Percentiles rank a stretch among this genome's conserved stretches.
Conservation (phyloP, 2,329 filamentous ascomycete genomes). For the Trichoderma asperellum region DNA sequence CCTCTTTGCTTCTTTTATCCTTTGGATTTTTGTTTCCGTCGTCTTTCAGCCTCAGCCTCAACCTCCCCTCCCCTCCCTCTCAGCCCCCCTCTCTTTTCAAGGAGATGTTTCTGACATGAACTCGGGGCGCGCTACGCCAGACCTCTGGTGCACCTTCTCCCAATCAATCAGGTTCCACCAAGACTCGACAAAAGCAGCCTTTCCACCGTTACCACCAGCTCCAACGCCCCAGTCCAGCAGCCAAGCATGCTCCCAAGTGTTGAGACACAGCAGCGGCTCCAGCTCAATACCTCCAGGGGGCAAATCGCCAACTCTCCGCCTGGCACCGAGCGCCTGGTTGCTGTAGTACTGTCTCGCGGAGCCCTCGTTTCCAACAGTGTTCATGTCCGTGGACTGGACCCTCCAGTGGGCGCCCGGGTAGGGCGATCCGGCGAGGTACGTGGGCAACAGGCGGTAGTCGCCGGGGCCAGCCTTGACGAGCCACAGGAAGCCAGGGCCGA, state of each 20-base stretch:
- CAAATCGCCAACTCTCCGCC: constrained; percentile 41
- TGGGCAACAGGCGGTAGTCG: constrained; percentile 73
- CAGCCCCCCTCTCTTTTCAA: neutral
- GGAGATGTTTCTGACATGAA: constrained; percentile 39
- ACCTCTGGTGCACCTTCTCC: constrained; percentile 64
- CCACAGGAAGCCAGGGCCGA: constrained; percentile 97
- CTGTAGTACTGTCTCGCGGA: constrained; percentile 47
- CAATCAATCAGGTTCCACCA: constrained; percentile 94
- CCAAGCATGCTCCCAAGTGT: constrained; percentile 96
- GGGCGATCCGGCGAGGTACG: constrained; percentile 89
- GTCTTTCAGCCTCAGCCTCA: neutral
- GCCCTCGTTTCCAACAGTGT: constrained; percentile 56
- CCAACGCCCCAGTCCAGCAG: constrained; percentile 75
- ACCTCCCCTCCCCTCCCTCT: neutral
- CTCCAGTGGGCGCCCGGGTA: constrained; percentile 85
- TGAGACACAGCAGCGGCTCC: constrained; percentile 83
- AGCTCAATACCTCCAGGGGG: constrained; percentile 70
- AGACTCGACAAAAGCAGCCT: constrained; percentile 71
- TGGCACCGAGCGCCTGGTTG: constrained; percentile 41
- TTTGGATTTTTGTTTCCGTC: neutral
- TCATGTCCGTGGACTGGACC: constrained; percentile 70
- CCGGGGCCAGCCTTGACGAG: constrained; percentile 65
- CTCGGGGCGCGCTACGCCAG: constrained; percentile 42
- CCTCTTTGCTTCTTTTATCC: neutral
- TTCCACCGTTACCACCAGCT: constrained; percentile 66